Evolutionary conservation across 306 rosid species (phyloP).

Genomic region (Trifolium dubium): DNA sequence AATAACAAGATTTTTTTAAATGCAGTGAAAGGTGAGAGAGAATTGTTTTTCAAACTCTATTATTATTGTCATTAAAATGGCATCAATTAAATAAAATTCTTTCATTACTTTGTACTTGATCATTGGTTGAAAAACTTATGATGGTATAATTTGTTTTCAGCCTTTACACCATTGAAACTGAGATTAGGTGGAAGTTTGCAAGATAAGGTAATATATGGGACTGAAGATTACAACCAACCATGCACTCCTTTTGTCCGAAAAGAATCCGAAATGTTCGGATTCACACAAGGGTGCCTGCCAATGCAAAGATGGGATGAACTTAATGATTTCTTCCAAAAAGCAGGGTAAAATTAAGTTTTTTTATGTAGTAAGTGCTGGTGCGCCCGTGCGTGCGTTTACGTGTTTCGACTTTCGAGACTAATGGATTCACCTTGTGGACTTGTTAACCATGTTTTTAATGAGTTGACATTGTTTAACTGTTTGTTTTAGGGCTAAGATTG

Average conservation of each 20-base stretch:
- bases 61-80: slow-evolving; percentile 5
- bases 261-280: slow-evolving; percentile 69
- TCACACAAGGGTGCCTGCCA: slow-evolving; percentile 81
- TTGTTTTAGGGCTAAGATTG: slow-evolving; percentile 73
- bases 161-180: slow-evolving; percentile 84
- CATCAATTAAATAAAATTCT: slow-evolving; percentile 11
- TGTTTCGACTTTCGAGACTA: background rate
- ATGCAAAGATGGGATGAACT: slow-evolving; percentile 90
- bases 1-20: slow-evolving; percentile 64
- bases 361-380: background rate
- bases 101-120: background rate
- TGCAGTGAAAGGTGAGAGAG: slow-evolving; percentile 77
- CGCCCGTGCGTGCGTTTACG: background rate
- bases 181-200: slow-evolving; percentile 93
- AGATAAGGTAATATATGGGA: slow-evolving; percentile 76
- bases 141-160: slow-evolving; percentile 52
- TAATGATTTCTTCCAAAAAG: slow-evolving; percentile 63
- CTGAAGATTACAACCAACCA: slow-evolving; percentile 59
- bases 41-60: background rate
- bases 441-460: slow-evolving; percentile 2
- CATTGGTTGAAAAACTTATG: slow-evolving; percentile 28
- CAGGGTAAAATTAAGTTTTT: slow-evolving; percentile 62
- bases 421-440: slow-evolving; percentile 5
- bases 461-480: slow-evolving; percentile 9
- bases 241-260: slow-evolving; percentile 64